Evolutionary conservation across 129 eudicot genomes (phyloP).

Genomic region (Chrysanthemum lavandulifolium): DNA sequence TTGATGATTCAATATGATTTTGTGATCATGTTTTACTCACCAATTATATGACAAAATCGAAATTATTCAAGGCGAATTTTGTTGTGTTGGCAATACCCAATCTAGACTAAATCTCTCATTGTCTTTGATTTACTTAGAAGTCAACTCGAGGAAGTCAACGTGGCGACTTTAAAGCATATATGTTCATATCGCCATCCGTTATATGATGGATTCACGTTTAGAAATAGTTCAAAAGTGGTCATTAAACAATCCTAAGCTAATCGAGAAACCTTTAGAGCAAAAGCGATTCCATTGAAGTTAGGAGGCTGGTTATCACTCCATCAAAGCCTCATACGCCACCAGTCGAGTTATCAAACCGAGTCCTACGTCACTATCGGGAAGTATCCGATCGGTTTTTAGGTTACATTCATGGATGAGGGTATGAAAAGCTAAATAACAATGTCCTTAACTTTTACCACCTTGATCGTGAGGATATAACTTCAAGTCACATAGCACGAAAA

Average conservation of each 20-base stretch:
- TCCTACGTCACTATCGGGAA: conserved; percentile 46
- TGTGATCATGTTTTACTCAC: too few relatives aligned
- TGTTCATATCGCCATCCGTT: conserved; percentile 45
- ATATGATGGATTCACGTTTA: conserved; percentile 43
- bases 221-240: conserved; percentile 50
- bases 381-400: conserved; percentile 56
- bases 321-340: conserved; percentile 67
- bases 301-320: conserved; percentile 66
- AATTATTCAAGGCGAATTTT: too few relatives aligned
- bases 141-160: conserved; percentile 42
- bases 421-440: conserved; percentile 50
- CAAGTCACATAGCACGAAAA: conserved; percentile 33
- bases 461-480: conserved; percentile 48
- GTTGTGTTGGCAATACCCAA: too few relatives aligned
- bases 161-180: conserved; percentile 53
- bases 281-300: conserved; percentile 52
- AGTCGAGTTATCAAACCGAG: conserved; percentile 62
- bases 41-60: too few relatives aligned
- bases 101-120: too few relatives aligned
- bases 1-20: too few relatives aligned
- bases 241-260: conserved; percentile 49
- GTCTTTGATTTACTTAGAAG: too few relatives aligned
- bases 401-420: conserved; percentile 75
- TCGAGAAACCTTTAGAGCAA: conserved; percentile 37
- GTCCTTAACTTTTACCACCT: conserved; percentile 51